Conservation (phyloP, 306 rosid genomes). For the Cucurbita pepo region DNA sequence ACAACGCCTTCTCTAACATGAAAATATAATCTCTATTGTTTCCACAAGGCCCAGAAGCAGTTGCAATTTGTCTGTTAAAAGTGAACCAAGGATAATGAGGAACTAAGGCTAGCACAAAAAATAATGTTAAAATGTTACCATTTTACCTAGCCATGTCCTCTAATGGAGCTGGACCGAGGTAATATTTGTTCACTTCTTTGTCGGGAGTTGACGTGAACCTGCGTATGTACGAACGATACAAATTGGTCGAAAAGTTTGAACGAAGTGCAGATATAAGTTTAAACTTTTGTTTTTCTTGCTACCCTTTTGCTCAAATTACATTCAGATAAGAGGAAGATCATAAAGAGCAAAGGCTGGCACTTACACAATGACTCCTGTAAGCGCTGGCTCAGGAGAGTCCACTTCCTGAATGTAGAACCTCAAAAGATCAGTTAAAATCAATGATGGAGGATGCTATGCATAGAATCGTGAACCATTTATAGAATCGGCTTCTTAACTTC, state of each 20-base stretch:
- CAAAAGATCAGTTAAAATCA: background rate
- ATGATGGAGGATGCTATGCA: background rate
- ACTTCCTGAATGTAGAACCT: slow-evolving; percentile 1
- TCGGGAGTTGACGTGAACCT: slow-evolving; percentile 96
- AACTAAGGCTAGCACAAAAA: background rate
- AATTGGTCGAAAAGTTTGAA: background rate
- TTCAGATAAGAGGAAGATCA: background rate
- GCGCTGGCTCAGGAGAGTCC: background rate
- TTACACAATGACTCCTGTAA: slow-evolving; percentile 11
- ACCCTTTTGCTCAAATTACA: background rate
- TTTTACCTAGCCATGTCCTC: slow-evolving; percentile 83
- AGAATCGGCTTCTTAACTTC: too few relatives aligned
- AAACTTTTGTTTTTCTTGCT: background rate
- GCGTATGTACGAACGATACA: background rate
- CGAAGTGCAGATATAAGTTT: background rate
- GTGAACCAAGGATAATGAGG: background rate
- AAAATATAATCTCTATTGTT: slow-evolving; percentile 78
- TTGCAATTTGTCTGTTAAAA: slow-evolving; percentile 75
- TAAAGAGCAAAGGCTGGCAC: background rate
- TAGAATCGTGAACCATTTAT: background rate
- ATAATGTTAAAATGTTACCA: background rate
- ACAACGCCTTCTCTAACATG: slow-evolving; percentile 73
- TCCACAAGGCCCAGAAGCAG: slow-evolving; percentile 87
- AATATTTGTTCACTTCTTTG: slow-evolving; percentile 69
- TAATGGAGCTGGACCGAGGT: slow-evolving; percentile 87